phyloP scores from a whole-genome alignment of 2,329 filamentous ascomycete genomes.

The Cercospora sp. region DNA sequence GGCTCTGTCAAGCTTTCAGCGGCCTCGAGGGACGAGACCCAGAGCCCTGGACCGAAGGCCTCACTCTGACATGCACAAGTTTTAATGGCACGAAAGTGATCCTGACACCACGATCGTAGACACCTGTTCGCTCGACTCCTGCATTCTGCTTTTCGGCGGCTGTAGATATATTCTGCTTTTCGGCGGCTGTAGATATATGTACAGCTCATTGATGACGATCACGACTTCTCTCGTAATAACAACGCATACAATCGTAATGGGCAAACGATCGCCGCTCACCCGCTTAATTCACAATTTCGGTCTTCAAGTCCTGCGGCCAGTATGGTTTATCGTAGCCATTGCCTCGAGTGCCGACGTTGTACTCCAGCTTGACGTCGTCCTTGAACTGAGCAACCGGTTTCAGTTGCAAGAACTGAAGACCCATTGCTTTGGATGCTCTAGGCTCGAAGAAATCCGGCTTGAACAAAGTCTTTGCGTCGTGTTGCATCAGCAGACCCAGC shows the following conservation, averaged over 20 bases:
- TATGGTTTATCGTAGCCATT: slow-evolving; percentile 53
- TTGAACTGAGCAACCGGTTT: slow-evolving; percentile 51
- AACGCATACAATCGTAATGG: not conserved
- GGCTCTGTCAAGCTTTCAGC: slow-evolving; percentile 72
- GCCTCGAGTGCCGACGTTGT: slow-evolving; percentile 52
- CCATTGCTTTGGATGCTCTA: slow-evolving; percentile 43
- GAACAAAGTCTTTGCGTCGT: slow-evolving; percentile 47
- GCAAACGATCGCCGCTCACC: not conserved
- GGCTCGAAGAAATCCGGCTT: slow-evolving; percentile 53
- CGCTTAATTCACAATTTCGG: slow-evolving; percentile 21
- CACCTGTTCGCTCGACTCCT: not conserved
- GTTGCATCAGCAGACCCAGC: slow-evolving; percentile 44
- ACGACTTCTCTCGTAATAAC: not conserved
- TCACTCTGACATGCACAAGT: slow-evolving; percentile 36
- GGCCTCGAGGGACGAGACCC: slow-evolving; percentile 37
- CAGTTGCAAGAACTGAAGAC: slow-evolving; percentile 42
- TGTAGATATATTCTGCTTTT: slow-evolving; percentile 4
- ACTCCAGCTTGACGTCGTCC: slow-evolving; percentile 45
- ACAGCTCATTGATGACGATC: not conserved
- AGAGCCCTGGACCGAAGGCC: slow-evolving; percentile 35
- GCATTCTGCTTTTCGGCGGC: not conserved
- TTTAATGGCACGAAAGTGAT: slow-evolving; percentile 36
- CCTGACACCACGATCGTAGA: slow-evolving; percentile 24
- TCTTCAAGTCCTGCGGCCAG: slow-evolving; percentile 46
- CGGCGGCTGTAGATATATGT: not conserved